phyloP scores from a whole-genome alignment of 257 asterid species.

The Scutellaria galericulata region DNA sequence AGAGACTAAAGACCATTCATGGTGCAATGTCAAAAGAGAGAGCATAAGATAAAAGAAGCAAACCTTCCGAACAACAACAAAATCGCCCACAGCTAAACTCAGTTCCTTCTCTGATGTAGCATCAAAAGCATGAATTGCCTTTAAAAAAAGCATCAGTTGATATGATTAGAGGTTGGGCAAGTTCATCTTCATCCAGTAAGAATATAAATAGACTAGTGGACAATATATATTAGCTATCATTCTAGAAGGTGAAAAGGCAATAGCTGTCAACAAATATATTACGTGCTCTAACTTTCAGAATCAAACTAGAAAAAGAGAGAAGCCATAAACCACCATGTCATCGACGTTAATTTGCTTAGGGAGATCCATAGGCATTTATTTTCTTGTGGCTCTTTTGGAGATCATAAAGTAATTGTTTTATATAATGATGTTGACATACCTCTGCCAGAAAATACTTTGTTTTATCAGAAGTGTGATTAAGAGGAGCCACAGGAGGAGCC shows the following conservation, averaged over 20 bases:
- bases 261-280: conserved; percentile 3
- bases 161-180: conserved; percentile 1
- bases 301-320: conserved; percentile 10
- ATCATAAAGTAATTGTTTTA: conserved; percentile 2
- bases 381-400: background rate
- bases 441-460: conserved; percentile 90
- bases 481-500: conserved; percentile 81
- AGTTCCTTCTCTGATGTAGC: conserved; percentile 85
- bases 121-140: conserved; percentile 80
- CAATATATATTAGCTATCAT: background rate
- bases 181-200: conserved; percentile 13
- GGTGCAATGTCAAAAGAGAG: background rate
- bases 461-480: conserved; percentile 61
- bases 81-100: conserved; percentile 82
- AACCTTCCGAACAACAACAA: conserved; percentile 86
- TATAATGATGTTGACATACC: conserved; percentile 51
- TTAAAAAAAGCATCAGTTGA: conserved; percentile 30
- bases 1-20: background rate
- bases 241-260: background rate
- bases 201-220: conserved; percentile 7
- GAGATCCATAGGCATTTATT: background rate
- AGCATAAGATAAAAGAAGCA: conserved; percentile 4
- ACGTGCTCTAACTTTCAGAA: conserved; percentile 16
- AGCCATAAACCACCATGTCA: background rate
- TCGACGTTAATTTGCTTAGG: background rate